A percentile compares a stretch with the other conserved stretches of the same genome.
Conservation (phyloP, 2,329 filamentous ascomycete genomes). For the Aspergillus sp. region DNA sequence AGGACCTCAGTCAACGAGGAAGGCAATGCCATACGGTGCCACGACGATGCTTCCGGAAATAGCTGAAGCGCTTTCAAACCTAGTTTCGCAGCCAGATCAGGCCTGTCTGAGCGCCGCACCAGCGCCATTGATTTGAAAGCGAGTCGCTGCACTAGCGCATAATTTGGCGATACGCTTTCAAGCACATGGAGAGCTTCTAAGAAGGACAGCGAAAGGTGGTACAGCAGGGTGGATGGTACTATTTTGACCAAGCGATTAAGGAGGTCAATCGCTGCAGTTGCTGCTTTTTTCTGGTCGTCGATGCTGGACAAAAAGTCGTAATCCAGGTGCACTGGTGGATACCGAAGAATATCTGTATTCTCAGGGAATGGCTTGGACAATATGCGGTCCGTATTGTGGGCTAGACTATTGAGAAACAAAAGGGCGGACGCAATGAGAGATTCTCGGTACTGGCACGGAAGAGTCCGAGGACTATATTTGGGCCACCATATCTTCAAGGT, state of each 20-base stretch:
- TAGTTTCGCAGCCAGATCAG: neutral
- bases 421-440: neutral
- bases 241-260: neutral
- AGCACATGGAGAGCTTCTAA: neutral
- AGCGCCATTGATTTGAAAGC: neutral
- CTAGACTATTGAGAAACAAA: neutral
- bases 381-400: neutral
- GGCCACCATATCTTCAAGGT: neutral
- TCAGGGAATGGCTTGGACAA: neutral
- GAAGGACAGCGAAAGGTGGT: neutral
- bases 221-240: neutral
- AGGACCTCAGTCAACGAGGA: neutral
- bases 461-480: neutral
- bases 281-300: neutral
- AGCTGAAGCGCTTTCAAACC: neutral
- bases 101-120: neutral
- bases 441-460: neutral
- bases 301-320: conserved; percentile 7
- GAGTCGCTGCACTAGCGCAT: neutral
- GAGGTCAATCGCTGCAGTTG: neutral
- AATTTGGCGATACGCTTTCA: neutral
- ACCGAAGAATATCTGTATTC: neutral
- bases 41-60: neutral
- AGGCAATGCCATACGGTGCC: neutral
- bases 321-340: conserved; percentile 5